Percentiles rank a stretch among this genome's conserved stretches.
Evolutionary conservation across 305 asterid species (phyloP).

Genomic region (Fraxinus nigra): DNA sequence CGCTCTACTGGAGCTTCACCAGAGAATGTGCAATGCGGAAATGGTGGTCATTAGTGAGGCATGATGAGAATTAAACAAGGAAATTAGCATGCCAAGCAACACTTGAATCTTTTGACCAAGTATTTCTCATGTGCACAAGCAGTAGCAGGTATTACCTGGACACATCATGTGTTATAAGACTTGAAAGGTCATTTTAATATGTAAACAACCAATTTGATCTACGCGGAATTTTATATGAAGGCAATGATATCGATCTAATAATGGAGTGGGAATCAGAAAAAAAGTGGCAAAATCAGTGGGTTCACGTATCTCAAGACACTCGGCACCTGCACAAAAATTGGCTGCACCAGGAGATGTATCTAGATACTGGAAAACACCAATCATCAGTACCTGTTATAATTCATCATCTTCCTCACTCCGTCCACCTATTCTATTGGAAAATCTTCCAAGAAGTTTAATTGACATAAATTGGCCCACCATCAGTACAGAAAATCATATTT

Average conservation of each 20-base stretch:
- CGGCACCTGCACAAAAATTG: not conserved
- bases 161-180: not conserved
- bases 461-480: not conserved
- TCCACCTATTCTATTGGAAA: not conserved
- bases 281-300: not conserved
- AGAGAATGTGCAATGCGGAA: not conserved
- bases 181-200: not conserved
- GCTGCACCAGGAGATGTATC: constrained; percentile 2
- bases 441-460: not conserved
- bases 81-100: not conserved
- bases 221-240: not conserved
- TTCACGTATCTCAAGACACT: not conserved
- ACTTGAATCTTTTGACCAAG: not conserved
- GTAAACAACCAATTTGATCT: not conserved
- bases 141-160: not conserved
- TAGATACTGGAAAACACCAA: not conserved
- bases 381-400: not conserved
- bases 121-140: not conserved
- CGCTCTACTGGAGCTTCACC: not conserved
- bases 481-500: not conserved
- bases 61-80: not conserved
- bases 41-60: not conserved
- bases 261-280: not conserved
- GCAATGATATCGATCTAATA: not conserved
- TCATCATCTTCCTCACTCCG: not conserved